Conservation (phyloP, 2,329 filamentous ascomycete species). For the Fusarium paranaense region DNA sequence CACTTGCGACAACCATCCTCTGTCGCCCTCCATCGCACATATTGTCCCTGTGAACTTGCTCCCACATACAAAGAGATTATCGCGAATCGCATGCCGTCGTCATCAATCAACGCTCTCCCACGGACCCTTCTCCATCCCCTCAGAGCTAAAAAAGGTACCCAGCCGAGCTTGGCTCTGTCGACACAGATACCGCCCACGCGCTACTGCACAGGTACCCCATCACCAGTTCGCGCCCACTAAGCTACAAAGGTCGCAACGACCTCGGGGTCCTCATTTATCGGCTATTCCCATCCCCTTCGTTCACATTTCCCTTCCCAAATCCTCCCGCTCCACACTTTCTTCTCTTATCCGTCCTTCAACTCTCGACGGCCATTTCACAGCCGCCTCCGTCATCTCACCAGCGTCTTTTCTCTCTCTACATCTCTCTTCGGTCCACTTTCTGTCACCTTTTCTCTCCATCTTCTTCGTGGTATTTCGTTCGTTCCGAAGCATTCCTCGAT, state of each 20-base stretch:
- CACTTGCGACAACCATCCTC: background rate
- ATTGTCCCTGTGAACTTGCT: constrained; percentile 7
- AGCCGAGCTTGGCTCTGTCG: constrained; percentile 20
- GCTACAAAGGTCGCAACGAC: constrained; percentile 40
- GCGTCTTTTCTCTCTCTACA: constrained; percentile 12
- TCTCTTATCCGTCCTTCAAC: constrained; percentile 8
- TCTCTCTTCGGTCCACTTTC: constrained; percentile 13
- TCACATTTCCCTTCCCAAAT: constrained; percentile 24
- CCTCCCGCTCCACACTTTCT: constrained; percentile 35
- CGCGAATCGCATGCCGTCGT: constrained; percentile 28
- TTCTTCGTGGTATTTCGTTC: constrained; percentile 1
- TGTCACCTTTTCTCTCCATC: background rate
- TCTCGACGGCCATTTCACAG: constrained; percentile 28
- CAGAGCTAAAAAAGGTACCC: constrained; percentile 29
- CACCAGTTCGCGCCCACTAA: constrained; percentile 27
- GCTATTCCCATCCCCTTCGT: constrained; percentile 33
- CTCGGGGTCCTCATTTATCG: constrained; percentile 35
- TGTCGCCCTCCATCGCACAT: constrained; percentile 13
- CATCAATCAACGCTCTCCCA: constrained; percentile 10
- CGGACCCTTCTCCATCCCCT: constrained; percentile 21
- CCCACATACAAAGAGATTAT: constrained; percentile 12
- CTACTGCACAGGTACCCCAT: constrained; percentile 36
- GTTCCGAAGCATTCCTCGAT: constrained; percentile 17
- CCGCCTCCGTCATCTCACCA: constrained; percentile 36
- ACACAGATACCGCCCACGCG: constrained; percentile 26